A percentile compares a stretch with the other conserved stretches of the same genome.
These are phyloP conservation scores for Trichoderma sp. DNA, from an alignment of 2,329 filamentous ascomycete genomes.

Conservation along the genomic window DNA sequence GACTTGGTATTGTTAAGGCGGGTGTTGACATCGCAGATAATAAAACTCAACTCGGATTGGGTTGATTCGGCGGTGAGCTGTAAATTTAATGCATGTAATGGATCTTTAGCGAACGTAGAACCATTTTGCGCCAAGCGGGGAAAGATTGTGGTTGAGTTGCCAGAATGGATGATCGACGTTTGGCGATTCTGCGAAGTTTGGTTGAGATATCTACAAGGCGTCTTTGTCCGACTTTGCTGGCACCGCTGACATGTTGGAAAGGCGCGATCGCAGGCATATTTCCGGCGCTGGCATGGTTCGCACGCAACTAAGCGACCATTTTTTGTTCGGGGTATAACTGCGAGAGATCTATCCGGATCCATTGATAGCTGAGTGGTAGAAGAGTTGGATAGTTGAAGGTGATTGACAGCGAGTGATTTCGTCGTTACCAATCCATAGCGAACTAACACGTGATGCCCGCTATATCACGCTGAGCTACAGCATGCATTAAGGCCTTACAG, in stretches of 20 bases:
- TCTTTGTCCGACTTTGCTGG: not conserved
- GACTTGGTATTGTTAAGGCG: not conserved
- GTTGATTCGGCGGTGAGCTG: not conserved
- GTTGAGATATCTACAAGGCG: not conserved
- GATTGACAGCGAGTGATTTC: not conserved
- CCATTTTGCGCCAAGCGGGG: not conserved
- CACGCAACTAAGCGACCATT: not conserved
- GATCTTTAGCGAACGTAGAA: not conserved
- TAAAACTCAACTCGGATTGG: not conserved
- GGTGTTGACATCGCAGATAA: not conserved
- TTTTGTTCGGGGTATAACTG: not conserved
- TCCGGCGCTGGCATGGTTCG: not conserved
- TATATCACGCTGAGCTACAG: too few species aligned
- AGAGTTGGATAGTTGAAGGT: not conserved
- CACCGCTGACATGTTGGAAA: not conserved
- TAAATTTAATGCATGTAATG: not conserved
- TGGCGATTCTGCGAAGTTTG: not conserved
- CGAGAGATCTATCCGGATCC: not conserved
- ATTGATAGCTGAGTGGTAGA: not conserved
- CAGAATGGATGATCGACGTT: not conserved
- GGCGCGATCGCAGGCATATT: conserved; percentile 1
- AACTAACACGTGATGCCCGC: too few species aligned
- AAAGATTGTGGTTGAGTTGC: not conserved
- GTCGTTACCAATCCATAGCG: not conserved
- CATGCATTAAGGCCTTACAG: too few species aligned